Evolutionary conservation across 129 eudicot genomes (phyloP).

Genomic region (Saussurea involucrata): DNA sequence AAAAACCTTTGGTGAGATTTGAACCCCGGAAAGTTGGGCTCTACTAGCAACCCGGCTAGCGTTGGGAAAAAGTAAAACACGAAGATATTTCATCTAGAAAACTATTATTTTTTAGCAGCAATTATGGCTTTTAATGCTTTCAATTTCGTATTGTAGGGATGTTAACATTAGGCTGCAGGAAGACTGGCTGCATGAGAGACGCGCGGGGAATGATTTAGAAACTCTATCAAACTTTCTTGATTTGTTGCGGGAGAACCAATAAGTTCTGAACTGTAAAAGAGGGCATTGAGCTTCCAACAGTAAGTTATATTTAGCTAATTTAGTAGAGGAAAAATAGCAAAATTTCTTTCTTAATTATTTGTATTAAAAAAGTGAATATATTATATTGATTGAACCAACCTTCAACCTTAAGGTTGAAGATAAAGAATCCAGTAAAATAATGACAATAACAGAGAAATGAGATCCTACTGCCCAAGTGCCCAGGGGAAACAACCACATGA

Average conservation of each 20-base stretch:
- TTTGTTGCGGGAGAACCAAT: slow-evolving; percentile 33
- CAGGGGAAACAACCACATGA: background rate
- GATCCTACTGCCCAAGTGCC: no score
- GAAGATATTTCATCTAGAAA: background rate
- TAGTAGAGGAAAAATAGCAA: background rate
- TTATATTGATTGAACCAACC: background rate
- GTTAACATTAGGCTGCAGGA: slow-evolving; percentile 58
- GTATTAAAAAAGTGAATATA: background rate
- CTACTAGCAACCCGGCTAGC: background rate
- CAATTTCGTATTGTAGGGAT: slow-evolving; percentile 48
- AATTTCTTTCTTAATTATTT: background rate
- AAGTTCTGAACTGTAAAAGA: slow-evolving; percentile 14
- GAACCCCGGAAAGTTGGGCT: background rate
- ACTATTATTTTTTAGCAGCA: background rate
- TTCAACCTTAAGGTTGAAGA: background rate
- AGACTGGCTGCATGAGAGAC: slow-evolving; percentile 70
- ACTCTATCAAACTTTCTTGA: slow-evolving; percentile 41
- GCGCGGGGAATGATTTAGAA: slow-evolving; percentile 49
- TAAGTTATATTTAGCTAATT: slow-evolving; percentile 1
- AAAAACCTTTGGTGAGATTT: background rate
- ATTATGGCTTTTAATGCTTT: background rate
- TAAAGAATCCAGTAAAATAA: background rate
- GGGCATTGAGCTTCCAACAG: slow-evolving; percentile 21
- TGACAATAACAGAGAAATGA: background rate
- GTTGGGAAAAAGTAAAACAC: background rate